Percentiles rank a stretch among this genome's conserved stretches.
Evolutionary conservation across 2,329 filamentous ascomycete species (phyloP).

Genomic region (Arachnomyces sp.): DNA sequence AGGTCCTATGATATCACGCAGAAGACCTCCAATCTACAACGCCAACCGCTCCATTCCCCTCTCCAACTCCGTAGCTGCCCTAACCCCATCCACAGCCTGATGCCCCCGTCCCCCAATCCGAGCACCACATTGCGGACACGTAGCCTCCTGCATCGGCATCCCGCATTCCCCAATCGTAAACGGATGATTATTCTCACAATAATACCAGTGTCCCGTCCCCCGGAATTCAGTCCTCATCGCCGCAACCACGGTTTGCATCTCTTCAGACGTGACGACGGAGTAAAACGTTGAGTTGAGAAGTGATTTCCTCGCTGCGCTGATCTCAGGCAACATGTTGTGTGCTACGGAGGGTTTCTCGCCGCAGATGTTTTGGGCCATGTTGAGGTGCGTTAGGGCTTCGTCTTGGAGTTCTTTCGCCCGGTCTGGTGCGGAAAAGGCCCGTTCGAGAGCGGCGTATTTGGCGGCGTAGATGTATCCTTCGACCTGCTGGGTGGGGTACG

Average conservation of each 20-base stretch:
- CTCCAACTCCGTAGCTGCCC: too few species aligned
- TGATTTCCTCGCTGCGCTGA: conserved; percentile 41
- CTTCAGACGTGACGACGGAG: conserved; percentile 40
- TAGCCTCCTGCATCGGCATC: conserved; percentile 54
- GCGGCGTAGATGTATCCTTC: conserved; percentile 48
- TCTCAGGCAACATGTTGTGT: conserved; percentile 29
- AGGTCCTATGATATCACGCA: too few species aligned
- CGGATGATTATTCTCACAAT: conserved; percentile 32
- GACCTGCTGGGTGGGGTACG: conserved; percentile 37
- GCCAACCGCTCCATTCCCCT: too few species aligned
- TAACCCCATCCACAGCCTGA: not conserved
- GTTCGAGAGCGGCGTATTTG: conserved; percentile 41
- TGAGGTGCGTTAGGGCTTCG: not conserved
- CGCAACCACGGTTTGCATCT: conserved; percentile 44
- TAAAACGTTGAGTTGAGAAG: conserved; percentile 44
- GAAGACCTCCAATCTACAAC: too few species aligned
- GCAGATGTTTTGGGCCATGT: not conserved
- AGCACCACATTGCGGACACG: conserved; percentile 57
- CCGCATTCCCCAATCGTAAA: conserved; percentile 62
- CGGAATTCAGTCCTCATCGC: conserved; percentile 47
- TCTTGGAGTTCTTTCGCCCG: not conserved
- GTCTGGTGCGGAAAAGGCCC: conserved; percentile 2
- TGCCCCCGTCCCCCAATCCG: conserved; percentile 51
- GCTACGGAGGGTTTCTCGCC: conserved; percentile 9
- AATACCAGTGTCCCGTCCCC: conserved; percentile 47